These are phyloP conservation scores for Sphagnum contortum DNA, from an alignment of 225 moss, liverwort and hornwort species.

Conservation along the genomic window DNA sequence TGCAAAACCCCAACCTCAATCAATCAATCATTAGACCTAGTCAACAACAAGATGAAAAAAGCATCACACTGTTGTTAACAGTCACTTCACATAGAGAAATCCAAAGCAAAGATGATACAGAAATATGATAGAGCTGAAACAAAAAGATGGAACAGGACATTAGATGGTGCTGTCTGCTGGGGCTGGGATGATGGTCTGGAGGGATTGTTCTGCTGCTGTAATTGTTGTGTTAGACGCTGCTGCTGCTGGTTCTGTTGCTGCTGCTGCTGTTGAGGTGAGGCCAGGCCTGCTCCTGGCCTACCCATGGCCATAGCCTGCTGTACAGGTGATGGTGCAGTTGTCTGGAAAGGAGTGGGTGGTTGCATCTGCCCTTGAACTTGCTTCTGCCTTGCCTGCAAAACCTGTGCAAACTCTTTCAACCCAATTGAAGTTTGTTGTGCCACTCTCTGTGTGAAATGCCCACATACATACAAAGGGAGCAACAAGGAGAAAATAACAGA, in stretches of 20 bases:
- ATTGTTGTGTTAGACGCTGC: slow-evolving; percentile 40
- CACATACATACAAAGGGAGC: too few species aligned
- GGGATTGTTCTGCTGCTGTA: neutral
- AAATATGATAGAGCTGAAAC: too few species aligned
- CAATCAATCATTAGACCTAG: too few species aligned
- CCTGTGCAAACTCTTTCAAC: neutral
- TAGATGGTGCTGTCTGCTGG: slow-evolving; percentile 25
- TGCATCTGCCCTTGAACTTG: slow-evolving; percentile 42
- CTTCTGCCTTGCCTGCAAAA: slow-evolving; percentile 59
- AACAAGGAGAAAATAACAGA: neutral
- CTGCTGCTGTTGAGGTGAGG: slow-evolving; percentile 29
- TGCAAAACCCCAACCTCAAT: too few species aligned
- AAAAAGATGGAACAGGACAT: too few species aligned
- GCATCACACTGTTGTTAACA: too few species aligned
- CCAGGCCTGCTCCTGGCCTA: slow-evolving; percentile 28
- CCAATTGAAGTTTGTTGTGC: neutral
- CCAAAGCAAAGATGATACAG: too few species aligned
- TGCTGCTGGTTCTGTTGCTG: slow-evolving; percentile 30
- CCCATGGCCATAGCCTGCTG: slow-evolving; percentile 41
- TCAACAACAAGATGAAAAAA: too few species aligned
- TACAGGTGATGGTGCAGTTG: slow-evolving; percentile 8
- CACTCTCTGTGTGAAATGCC: too few species aligned
- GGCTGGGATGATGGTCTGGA: neutral
- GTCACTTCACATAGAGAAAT: too few species aligned
- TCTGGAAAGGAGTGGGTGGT: slow-evolving; percentile 34